phyloP scores from a whole-genome alignment of 306 rosid species.

The Calophaca sinica region DNA sequence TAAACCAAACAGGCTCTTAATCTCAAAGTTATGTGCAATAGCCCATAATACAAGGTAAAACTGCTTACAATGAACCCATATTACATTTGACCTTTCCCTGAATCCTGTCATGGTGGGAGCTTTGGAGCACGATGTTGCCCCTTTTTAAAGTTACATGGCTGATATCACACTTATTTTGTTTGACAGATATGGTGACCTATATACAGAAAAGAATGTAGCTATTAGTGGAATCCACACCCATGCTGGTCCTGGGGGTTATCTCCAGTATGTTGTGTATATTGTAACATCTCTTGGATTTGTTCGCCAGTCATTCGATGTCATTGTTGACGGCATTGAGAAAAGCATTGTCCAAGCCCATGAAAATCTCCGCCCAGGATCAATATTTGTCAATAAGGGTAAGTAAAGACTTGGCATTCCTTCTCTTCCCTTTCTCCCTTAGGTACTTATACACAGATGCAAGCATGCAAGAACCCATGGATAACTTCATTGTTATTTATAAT shows the following conservation, averaged over 20 bases:
- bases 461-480: background rate
- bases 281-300: constrained; percentile 97
- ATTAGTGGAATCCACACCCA: constrained; percentile 99
- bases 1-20: no score
- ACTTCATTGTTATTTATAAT: constrained; percentile 20
- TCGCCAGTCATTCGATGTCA: constrained; percentile 86
- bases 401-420: constrained; percentile 11
- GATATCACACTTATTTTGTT: constrained; percentile 41
- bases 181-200: constrained; percentile 85
- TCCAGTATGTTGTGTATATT: constrained; percentile 84
- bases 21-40: background rate
- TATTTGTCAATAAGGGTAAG: constrained; percentile 84
- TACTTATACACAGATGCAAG: background rate
- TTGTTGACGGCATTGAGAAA: constrained; percentile 94
- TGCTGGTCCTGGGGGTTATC: constrained; percentile 98
- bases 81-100: background rate
- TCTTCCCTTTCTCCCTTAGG: constrained; percentile 32
- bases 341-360: constrained; percentile 83
- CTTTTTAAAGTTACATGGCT: constrained; percentile 11
- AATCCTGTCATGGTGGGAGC: background rate
- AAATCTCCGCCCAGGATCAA: constrained; percentile 84
- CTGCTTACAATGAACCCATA: background rate
- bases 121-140: background rate
- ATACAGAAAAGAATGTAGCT: constrained; percentile 90
- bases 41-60: background rate